phyloP scores from a whole-genome alignment of 805 yeast genomes.

The Candida mattraensis region DNA sequence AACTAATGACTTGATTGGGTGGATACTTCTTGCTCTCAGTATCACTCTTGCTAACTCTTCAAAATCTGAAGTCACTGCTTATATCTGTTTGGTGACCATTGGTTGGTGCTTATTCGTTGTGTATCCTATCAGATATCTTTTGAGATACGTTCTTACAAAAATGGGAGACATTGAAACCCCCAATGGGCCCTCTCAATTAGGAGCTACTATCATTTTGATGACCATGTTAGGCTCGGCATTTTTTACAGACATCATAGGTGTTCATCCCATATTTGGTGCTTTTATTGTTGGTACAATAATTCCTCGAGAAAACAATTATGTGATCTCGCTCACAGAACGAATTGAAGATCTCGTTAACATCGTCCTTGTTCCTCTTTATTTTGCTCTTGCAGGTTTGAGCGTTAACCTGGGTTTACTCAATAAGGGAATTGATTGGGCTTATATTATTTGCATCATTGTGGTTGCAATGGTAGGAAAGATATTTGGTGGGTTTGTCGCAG shows the following conservation, averaged over 20 bases:
- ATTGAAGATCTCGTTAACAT: conserved; percentile 77
- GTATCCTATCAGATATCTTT: conserved; percentile 53
- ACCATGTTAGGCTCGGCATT: conserved; percentile 67
- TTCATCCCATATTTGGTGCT: conserved; percentile 85
- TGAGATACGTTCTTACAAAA: conserved; percentile 45
- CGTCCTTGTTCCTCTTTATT: conserved; percentile 72
- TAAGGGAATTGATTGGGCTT: conserved; percentile 76
- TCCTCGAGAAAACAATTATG: conserved; percentile 76
- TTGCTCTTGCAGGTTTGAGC: conserved; percentile 75
- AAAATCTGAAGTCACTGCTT: conserved; percentile 66
- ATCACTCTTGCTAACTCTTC: conserved; percentile 76
- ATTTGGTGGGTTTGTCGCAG: conserved; percentile 64
- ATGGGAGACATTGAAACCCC: conserved; percentile 45
- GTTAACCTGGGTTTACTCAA: conserved; percentile 65
- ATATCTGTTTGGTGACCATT: conserved; percentile 60
- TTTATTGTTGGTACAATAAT: conserved; percentile 74
- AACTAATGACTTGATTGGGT: conserved; percentile 74
- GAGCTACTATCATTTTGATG: conserved; percentile 54
- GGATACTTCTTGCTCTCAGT: conserved; percentile 75
- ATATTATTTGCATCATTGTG: conserved; percentile 62
- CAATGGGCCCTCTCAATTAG: conserved; percentile 63
- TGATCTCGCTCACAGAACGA: conserved; percentile 65
- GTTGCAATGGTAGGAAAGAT: conserved; percentile 71
- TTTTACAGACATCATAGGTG: conserved; percentile 81
- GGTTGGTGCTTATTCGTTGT: conserved; percentile 69